phyloP scores from a whole-genome alignment of 495 filamentous ascomycete species.

The Xylaria sp. region DNA sequence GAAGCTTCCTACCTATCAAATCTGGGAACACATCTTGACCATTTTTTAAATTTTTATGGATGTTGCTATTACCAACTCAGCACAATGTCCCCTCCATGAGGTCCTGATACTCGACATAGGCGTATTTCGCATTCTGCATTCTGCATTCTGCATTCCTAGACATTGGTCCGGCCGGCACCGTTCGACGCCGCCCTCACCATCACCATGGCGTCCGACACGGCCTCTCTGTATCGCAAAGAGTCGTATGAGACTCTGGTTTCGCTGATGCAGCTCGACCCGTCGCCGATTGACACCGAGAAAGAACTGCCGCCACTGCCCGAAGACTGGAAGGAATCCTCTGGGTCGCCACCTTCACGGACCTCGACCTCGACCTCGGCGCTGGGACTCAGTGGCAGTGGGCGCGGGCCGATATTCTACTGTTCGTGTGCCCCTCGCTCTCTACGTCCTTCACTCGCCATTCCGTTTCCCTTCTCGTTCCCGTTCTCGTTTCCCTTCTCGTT shows the following conservation, averaged over 20 bases:
- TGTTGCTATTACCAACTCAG: neutral
- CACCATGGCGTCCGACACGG: conserved; percentile 35
- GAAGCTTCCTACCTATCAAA: neutral
- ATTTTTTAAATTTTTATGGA: neutral
- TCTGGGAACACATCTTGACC: neutral
- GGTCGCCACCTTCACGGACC: conserved; percentile 28
- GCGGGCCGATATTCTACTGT: conserved; percentile 69
- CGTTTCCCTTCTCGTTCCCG: too few relatives aligned
- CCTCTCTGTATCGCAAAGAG: conserved; percentile 41
- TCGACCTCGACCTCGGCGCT: conserved; percentile 43
- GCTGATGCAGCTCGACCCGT: conserved; percentile 80
- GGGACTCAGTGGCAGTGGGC: conserved; percentile 63
- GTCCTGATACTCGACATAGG: neutral
- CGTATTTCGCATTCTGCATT: neutral
- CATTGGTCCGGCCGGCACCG: too few relatives aligned
- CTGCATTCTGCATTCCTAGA: too few relatives aligned
- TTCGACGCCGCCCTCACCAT: neutral
- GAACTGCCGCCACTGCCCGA: conserved; percentile 59
- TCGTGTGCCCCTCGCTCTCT: too few relatives aligned
- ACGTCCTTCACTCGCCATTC: too few relatives aligned
- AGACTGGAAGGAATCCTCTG: conserved; percentile 37
- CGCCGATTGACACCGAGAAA: conserved; percentile 75
- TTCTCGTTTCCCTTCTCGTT: too few relatives aligned
- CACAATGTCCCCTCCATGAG: too few relatives aligned
- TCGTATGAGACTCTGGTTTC: conserved; percentile 65